These are phyloP conservation scores for Chytridiales sp. DNA, from an alignment of 371 early-diverging fungal species.

Conservation along the genomic window DNA sequence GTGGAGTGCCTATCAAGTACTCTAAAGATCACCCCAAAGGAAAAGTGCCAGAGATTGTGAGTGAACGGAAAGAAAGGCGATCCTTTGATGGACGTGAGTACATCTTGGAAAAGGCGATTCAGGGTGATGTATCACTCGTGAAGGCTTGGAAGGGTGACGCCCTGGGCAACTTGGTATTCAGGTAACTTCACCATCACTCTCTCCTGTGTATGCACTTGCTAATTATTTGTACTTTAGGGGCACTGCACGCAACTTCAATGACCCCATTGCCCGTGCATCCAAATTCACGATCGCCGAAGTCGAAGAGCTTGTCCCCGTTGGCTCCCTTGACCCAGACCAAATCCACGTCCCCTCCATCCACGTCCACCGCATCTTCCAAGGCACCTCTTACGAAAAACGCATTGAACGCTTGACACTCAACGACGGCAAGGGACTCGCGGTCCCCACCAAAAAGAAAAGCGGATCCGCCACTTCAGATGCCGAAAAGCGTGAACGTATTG, in stretches of 20 bases:
- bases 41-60: conserved; percentile 42
- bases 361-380: conserved; percentile 64
- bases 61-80: too few species aligned
- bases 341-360: conserved; percentile 69
- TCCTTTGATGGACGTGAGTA: conserved; percentile 61
- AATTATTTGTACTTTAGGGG: conserved; percentile 35
- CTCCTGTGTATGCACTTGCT: not conserved
- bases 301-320: conserved; percentile 71
- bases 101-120: conserved; percentile 69
- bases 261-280: conserved; percentile 41
- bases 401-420: conserved; percentile 51
- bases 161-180: conserved; percentile 66
- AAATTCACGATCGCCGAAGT: conserved; percentile 68
- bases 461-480: conserved; percentile 26
- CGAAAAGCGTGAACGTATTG: conserved; percentile 60
- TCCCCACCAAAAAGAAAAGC: conserved; percentile 23
- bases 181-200: conserved; percentile 3
- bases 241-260: conserved; percentile 70
- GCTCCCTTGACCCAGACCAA: conserved; percentile 60
- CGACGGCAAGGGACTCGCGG: conserved; percentile 26
- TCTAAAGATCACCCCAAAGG: conserved; percentile 43
- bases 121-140: conserved; percentile 65
- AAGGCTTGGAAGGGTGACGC: conserved; percentile 77
- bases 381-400: conserved; percentile 63
- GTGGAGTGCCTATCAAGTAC: conserved; percentile 65